Evolutionary conservation across 2,329 filamentous ascomycete species (phyloP).

Genomic region (Aspergillus oerlinghausenensis): DNA sequence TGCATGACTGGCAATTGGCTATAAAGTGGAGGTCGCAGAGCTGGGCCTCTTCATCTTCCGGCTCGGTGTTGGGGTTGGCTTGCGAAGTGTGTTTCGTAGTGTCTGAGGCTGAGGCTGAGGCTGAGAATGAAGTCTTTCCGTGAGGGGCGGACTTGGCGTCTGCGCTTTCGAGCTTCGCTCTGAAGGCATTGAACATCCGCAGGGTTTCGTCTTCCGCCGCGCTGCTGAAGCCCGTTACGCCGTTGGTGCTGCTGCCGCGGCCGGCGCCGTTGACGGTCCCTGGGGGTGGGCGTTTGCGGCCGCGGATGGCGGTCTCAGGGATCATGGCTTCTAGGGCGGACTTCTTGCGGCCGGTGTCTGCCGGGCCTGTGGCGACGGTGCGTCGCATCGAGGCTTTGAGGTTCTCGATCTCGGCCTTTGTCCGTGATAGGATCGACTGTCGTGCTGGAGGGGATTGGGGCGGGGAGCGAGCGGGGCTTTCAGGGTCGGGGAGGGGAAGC

Average conservation of each 20-base stretch:
- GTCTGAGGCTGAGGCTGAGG: slow-evolving; percentile 25
- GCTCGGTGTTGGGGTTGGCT: slow-evolving; percentile 8
- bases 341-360: slow-evolving; percentile 37
- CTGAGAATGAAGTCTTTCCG: not conserved
- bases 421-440: slow-evolving; percentile 36
- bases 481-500: slow-evolving; percentile 42
- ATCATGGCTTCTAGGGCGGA: slow-evolving; percentile 47
- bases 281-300: slow-evolving; percentile 40
- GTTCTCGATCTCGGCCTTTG: slow-evolving; percentile 43
- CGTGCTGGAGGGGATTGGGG: slow-evolving; percentile 26
- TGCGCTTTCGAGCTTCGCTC: slow-evolving; percentile 62
- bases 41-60: slow-evolving; percentile 59
- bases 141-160: slow-evolving; percentile 17
- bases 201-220: slow-evolving; percentile 60
- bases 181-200: slow-evolving; percentile 73
- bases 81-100: slow-evolving; percentile 9
- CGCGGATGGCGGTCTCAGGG: slow-evolving; percentile 43
- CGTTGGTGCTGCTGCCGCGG: slow-evolving; percentile 48
- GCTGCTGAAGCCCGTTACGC: slow-evolving; percentile 48
- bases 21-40: slow-evolving; percentile 96
- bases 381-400: slow-evolving; percentile 48
- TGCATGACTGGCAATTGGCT: slow-evolving; percentile 87
- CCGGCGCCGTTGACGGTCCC: slow-evolving; percentile 25
- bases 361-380: slow-evolving; percentile 28
- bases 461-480: slow-evolving; percentile 36